Evolutionary conservation across 805 yeast genomes (phyloP).

Genomic region (Hanseniaspora guilliermondii): DNA sequence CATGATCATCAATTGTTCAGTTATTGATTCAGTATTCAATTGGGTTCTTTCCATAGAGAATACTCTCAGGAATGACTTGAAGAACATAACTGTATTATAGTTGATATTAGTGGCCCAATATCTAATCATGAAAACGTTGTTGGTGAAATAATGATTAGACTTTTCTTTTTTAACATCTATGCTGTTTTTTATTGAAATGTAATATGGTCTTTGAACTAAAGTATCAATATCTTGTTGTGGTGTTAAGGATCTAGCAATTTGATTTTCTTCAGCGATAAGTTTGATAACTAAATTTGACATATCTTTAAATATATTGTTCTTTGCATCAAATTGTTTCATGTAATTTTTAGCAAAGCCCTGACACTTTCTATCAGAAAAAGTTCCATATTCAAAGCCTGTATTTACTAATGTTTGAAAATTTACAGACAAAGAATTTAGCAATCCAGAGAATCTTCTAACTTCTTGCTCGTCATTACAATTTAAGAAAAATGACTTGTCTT

Average conservation of each 20-base stretch:
- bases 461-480: background rate
- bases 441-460: background rate
- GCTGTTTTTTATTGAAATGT: background rate
- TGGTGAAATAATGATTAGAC: conserved; percentile 7
- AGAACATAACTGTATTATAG: conserved; percentile 31
- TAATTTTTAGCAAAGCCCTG: conserved; percentile 22
- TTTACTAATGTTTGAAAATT: conserved; percentile 42
- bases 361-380: conserved; percentile 37
- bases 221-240: conserved; percentile 8
- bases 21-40: conserved; percentile 26
- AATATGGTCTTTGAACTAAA: background rate
- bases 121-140: conserved; percentile 30
- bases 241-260: background rate
- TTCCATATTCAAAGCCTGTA: conserved; percentile 42
- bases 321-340: conserved; percentile 14
- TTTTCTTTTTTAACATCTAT: background rate
- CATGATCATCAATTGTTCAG: conserved; percentile 33
- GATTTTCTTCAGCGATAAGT: background rate
- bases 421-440: conserved; percentile 19
- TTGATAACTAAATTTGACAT: background rate
- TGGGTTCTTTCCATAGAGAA: conserved; percentile 33
- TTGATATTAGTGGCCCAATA: conserved; percentile 40
- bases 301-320: background rate
- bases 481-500: background rate
- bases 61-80: conserved; percentile 34